Base-by-base conservation (phyloP, 176 grass and related monocot species). In the Phoenix dactylifera region DNA sequence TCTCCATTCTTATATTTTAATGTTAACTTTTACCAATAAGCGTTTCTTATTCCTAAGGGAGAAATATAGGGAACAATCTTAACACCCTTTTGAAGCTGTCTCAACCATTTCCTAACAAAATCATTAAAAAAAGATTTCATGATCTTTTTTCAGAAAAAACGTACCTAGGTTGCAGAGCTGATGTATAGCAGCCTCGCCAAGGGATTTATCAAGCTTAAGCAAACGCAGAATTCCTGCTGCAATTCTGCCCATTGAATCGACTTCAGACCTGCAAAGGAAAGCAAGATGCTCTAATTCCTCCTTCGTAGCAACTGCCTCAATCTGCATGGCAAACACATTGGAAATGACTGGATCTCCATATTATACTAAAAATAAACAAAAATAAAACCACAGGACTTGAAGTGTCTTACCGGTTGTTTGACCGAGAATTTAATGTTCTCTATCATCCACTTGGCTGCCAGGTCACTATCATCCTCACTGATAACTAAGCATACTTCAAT, bases 391-490 rank as follows among this genome's bases (percentile, higher is more conserved):
- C 58, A 83, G 60, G 60, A 51, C 10, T 44, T 44, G 55, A 19
- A 29, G 7, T 60, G 50, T 66, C 73, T 50, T 81, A 98, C 94
- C 39, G 94, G 94, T 76, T 93, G 67, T 80, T 98, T 92, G 28
- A 93, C 82, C 18, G 94, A 98, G 79, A 98, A 98, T 50, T 93
- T 92, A 54, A 98, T 78, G 60, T 98, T 98, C 64, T 92, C 94
- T 29, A 86, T 76, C 54, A 57, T 86, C 93, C 93, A 98, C 72
- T 85, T 80, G 52, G 84, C 52, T 58, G 29, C 52, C 19, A 84
- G 79, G 30, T 85, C 87, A 55, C 58, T 83, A 18, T 85, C 77
- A 24, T 98, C 84, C 55, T 87, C 73, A 4, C 52, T 35, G 18
- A 80, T 66, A 62, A 89, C 55, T 75, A 98, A 84, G 32, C 67